Evolutionary conservation across 805 yeast genomes (phyloP), one percentile per base, ranked within the genome.

Genomic region (Metschnikowia koreensis): DNA sequence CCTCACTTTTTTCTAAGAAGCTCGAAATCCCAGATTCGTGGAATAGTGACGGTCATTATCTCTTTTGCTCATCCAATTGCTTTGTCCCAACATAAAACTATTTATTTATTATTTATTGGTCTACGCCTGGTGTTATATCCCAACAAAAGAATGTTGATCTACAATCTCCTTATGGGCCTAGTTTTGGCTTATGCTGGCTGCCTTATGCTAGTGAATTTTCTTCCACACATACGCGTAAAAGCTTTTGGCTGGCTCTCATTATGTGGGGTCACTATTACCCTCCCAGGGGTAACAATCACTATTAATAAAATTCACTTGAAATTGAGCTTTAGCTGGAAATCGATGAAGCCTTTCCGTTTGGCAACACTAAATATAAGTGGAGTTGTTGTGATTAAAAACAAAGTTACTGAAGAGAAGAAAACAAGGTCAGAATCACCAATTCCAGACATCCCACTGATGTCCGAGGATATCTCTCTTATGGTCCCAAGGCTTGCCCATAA

Each of bases 171-270:
- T 16, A n/a, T 45, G 2, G 11, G 27, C 9, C 12, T 52, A 1
- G 41, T 44, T 10, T 53, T 43, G 11, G 41, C 26, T 3, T 54
- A 54, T 37, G n/a, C 49, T 8, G 41, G 28, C 9, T 27, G 41
- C 13, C 55, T 57, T n/a, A 33, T 58, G 13, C 15, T 44, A 10
- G 27, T 58, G 11, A 59, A 59, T 16, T 36, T 33, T 36, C 40
- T 59, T 3, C 62, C 62, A 9, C 54, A 38, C 15, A 34, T 59
- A 26, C 44, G 50, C 15, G 60, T 59, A 15, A 52, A 44, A 41
- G 44, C 54, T 31, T 38, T 59, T 12, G 53, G 62, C n/a, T 59
- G 62, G 62, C n/a, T 54, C 38, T 43, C 59, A 11, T 33, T 59
- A 13, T 37, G 52, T 26, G 55, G 57, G 9, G 52, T 59, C 33